Percentiles rank a stretch among this genome's conserved stretches.
Conservation (phyloP, 106 monocot species). For the Xerophyta viscosa region DNA sequence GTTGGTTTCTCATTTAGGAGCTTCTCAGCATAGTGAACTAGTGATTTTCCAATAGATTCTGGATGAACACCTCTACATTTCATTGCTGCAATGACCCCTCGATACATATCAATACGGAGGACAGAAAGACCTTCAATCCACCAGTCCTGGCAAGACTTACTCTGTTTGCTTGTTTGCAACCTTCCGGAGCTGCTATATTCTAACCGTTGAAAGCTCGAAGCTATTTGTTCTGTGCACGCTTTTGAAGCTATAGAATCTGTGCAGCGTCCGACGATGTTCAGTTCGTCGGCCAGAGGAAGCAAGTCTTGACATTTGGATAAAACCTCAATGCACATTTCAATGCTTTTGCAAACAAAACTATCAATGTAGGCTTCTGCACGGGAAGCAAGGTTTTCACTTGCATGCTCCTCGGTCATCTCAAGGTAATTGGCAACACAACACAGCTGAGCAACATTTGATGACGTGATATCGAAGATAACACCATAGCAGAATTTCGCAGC, state of each 20-base stretch:
- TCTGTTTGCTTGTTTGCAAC: constrained; percentile 40
- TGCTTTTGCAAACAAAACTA: constrained; percentile 12
- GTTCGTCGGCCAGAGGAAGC: constrained; percentile 17
- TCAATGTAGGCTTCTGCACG: constrained; percentile 11
- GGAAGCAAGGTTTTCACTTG: constrained; percentile 10
- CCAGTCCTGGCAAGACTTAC: constrained; percentile 32
- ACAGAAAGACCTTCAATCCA: constrained; percentile 51
- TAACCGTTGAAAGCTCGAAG: no score
- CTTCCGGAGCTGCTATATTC: constrained; percentile 6
- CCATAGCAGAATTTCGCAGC: no score
- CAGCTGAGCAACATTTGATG: constrained; percentile 11
- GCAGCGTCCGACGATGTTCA: constrained; percentile 15
- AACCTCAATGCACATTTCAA: constrained; percentile 9
- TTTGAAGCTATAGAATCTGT: constrained; percentile 16
- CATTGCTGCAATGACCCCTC: constrained; percentile 43
- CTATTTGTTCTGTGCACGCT: constrained; percentile 4
- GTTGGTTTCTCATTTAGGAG: constrained; percentile 13
- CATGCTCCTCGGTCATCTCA: constrained; percentile 24
- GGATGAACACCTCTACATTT: constrained; percentile 38
- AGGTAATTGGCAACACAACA: constrained; percentile 15
- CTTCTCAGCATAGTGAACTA: constrained; percentile 36
- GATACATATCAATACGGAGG: constrained; percentile 38
- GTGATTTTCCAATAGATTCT: constrained; percentile 33
- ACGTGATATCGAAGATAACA: constrained; percentile 18
- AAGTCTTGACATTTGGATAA: constrained; percentile 13